These are phyloP conservation scores for Trifolium dubium DNA, from an alignment of 306 rosid genomes.

Conservation along the genomic window DNA sequence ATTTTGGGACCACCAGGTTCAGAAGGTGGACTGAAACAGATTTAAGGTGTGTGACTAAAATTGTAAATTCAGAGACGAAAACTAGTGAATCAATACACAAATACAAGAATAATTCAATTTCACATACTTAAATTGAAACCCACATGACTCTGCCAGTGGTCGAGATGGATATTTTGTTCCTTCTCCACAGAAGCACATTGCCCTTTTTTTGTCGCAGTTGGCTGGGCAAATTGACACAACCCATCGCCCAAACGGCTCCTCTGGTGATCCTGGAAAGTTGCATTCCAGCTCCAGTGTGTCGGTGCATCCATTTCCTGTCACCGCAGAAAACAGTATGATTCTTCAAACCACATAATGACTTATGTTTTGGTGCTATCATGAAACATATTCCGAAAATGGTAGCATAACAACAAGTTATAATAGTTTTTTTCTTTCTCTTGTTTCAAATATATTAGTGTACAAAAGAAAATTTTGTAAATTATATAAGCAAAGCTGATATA, in stretches of 20 bases:
- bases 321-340: conserved; percentile 39
- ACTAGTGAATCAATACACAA: conserved; percentile 32
- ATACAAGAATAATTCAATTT: conserved; percentile 30
- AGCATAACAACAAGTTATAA: not conserved
- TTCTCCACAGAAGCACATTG: conserved; percentile 99
- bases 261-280: conserved; percentile 64
- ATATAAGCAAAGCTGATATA: not conserved
- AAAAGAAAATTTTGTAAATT: not conserved
- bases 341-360: conserved; percentile 24
- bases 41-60: conserved; percentile 33
- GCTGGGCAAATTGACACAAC: conserved; percentile 92
- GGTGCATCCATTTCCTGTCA: conserved; percentile 82
- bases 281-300: conserved; percentile 69
- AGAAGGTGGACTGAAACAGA: conserved; percentile 67
- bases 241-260: conserved; percentile 80
- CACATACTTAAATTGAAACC: conserved; percentile 78
- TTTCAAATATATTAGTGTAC: not conserved
- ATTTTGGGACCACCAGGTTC: conserved; percentile 65
- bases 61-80: conserved; percentile 4
- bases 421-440: conserved; percentile 9
- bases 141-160: conserved; percentile 93
- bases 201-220: conserved; percentile 85
- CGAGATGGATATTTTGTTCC: conserved; percentile 95
- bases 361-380: conserved; percentile 13
- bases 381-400: conserved; percentile 35